phyloP scores from a whole-genome alignment of 2,329 filamentous ascomycete species.

The Plectosphaerella sp. region DNA sequence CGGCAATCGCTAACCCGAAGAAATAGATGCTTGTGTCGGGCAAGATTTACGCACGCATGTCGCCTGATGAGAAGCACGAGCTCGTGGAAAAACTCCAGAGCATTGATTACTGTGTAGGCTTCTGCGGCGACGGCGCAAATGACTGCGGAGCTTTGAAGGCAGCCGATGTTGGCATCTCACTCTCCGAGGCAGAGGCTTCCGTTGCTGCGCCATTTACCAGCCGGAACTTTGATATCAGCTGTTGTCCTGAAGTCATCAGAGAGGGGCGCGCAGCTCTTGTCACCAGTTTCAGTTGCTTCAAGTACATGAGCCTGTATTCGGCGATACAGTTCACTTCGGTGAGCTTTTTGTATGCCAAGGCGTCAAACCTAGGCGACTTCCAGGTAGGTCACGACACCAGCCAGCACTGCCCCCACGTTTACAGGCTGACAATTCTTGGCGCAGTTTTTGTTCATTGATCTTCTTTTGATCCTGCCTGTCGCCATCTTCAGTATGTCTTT shows the following conservation, averaged over 20 bases:
- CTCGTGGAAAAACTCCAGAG: constrained; percentile 95
- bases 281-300: constrained; percentile 99
- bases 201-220: constrained; percentile 98
- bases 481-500: constrained; percentile 76
- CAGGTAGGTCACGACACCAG: constrained; percentile 46
- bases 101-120: constrained; percentile 91
- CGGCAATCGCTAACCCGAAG: no score
- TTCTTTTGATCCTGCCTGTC: constrained; percentile 88
- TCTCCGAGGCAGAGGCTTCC: constrained; percentile 95
- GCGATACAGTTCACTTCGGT: constrained; percentile 99
- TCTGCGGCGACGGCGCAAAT: constrained; percentile 96
- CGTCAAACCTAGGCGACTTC: constrained; percentile 93
- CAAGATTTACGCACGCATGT: constrained; percentile 97
- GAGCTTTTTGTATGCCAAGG: constrained; percentile 91
- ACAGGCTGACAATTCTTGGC: neutral
- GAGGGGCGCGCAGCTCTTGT: constrained; percentile 92
- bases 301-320: constrained; percentile 98
- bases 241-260: constrained; percentile 88
- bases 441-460: constrained; percentile 88
- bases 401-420: neutral
- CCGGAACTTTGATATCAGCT: constrained; percentile 91
- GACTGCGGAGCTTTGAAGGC: constrained; percentile 96
- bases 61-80: constrained; percentile 97
- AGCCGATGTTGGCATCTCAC: constrained; percentile 92
- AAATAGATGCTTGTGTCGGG: constrained; percentile 79